Conservation (phyloP, 371 early-diverging fungal genomes). For the Hamiltosporidium magnivora region DNA sequence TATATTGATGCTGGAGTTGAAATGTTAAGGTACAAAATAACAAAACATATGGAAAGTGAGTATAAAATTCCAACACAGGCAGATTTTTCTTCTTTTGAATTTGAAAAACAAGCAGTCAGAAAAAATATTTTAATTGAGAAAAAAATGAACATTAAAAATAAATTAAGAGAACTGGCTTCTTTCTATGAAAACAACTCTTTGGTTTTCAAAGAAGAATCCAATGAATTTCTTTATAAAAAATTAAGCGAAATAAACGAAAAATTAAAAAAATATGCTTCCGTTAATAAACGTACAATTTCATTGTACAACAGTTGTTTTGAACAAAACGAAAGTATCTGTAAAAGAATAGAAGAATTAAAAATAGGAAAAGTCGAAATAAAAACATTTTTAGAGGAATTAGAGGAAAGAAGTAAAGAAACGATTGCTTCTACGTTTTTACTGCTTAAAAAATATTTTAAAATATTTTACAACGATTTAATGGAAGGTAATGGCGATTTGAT, state of each 20-base stretch:
- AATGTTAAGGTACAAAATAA: too few species aligned
- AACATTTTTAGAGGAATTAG: slow-evolving; percentile 40
- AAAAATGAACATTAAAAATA: slow-evolving; percentile 18
- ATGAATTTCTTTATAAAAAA: slow-evolving; percentile 8
- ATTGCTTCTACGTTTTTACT: slow-evolving; percentile 37
- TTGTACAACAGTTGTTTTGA: slow-evolving; percentile 6
- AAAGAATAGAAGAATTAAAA: too few species aligned
- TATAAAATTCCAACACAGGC: too few species aligned
- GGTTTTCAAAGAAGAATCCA: background rate
- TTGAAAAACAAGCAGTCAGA: slow-evolving; percentile 1
- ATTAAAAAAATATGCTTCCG: slow-evolving; percentile 15
- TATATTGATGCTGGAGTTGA: too few species aligned
- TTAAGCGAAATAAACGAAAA: slow-evolving; percentile 21
- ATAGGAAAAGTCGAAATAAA: slow-evolving; percentile 12
- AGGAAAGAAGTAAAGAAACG: slow-evolving; percentile 44
- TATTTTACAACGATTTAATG: slow-evolving; percentile 41
- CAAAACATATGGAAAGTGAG: too few species aligned
- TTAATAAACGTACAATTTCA: slow-evolving; percentile 5
- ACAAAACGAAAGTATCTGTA: background rate
- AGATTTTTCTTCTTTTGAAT: slow-evolving; percentile 7
- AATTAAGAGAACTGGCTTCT: slow-evolving; percentile 3
- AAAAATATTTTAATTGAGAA: slow-evolving; percentile 29
- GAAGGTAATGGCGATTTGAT: slow-evolving; percentile 14
- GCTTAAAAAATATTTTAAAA: slow-evolving; percentile 37
- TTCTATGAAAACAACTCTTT: background rate